These are phyloP conservation scores for Lentinula boryana DNA, from an alignment of 768 basidiomycete species.

Conservation along the genomic window DNA sequence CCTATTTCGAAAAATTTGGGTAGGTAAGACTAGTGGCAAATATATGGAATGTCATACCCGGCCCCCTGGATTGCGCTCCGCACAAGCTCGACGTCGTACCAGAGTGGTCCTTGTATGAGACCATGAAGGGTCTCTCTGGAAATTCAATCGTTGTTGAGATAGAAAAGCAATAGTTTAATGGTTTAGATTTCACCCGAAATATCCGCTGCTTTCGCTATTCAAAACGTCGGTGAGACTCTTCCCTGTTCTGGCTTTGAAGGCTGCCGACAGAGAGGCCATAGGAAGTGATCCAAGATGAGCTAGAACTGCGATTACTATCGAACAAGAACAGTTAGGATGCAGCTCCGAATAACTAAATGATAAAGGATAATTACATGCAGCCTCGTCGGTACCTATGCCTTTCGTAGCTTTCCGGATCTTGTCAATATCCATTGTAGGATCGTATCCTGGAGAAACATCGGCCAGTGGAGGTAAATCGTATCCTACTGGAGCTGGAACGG, in stretches of 20 bases:
- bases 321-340: not conserved
- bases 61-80: conserved; percentile 3
- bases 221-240: not conserved
- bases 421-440: conserved; percentile 4
- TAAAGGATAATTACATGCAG: not conserved
- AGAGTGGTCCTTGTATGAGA: not conserved
- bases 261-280: not conserved
- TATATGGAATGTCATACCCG: not conserved
- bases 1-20: not conserved
- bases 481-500: not conserved
- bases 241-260: conserved; percentile 4
- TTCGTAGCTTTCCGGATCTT: conserved; percentile 7
- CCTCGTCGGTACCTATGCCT: conserved; percentile 7
- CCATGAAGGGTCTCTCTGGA: conserved; percentile 2
- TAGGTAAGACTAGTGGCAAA: too few relatives aligned
- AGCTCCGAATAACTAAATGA: not conserved
- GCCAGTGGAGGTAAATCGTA: not conserved
- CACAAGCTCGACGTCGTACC: conserved; percentile 7
- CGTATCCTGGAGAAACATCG: conserved; percentile 2
- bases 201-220: not conserved
- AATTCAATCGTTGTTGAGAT: not conserved
- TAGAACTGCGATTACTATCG: not conserved
- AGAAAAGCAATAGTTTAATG: too few relatives aligned
- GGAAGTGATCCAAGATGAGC: conserved; percentile 2
- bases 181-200: not conserved